Base-by-base conservation (phyloP, 1,284 basidiomycete genomes). In the Ceratobasidium papillatum region DNA sequence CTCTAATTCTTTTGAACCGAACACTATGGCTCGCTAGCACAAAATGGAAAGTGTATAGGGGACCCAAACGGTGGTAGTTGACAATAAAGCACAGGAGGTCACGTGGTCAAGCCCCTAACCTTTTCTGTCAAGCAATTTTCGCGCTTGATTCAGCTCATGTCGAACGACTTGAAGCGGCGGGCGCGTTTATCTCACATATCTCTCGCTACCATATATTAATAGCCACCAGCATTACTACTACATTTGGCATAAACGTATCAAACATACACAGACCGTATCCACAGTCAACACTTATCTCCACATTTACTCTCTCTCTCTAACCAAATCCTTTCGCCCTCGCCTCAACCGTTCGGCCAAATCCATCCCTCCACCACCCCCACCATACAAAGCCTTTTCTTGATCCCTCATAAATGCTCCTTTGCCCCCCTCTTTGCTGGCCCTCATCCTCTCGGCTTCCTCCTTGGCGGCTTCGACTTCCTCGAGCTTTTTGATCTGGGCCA, bases 381-480 rank as follows among this genome's bases (percentile, higher is more conserved):
- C 89, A 80, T 92, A 94, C 0, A 93, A 91, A 77, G 87, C 91
- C 85, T 92, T 93, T 83, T 89, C 87, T 78, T 94, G 92, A 25
- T 88, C 84, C 74, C 86, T 89, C 78, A 94, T 82, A 84, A 93
- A 94, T 5, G 84, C 84, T 54, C 90, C 91, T 86, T 91, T 89
- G 1, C 91, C 91, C 79, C 87, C 89, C 7, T 89, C 90, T 9
- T 84, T 84, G 22, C 78, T 75, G 22, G 62, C 52, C 66, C 74
- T 74, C 45, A 61, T 72, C 45, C 91, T 84, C 22, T 85, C 85
- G 34, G 83, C 84, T 76, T 89, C 90, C 77, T 93, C 91, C 19
- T 84, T 87, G 76, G 88, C 90, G 3, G 89, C 80, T 76, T 93
- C 90, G 3, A 87, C 89, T 80, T 90, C 92, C 81, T 94, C 92